Evolutionary conservation across 2,329 filamentous ascomycete genomes (phyloP).

Genomic region (Claviceps purpurea): DNA sequence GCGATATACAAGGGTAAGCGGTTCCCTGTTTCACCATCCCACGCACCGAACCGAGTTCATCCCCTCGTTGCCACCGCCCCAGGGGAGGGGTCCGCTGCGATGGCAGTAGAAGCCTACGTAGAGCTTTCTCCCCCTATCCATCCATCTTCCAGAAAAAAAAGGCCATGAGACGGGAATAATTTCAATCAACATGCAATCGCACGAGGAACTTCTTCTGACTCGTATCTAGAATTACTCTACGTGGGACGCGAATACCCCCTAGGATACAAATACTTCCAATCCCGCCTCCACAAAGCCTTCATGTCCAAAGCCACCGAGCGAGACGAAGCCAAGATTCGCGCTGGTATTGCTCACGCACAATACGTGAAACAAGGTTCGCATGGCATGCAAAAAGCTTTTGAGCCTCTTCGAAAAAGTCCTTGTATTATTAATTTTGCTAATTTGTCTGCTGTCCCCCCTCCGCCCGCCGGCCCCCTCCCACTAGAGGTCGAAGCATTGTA

Average conservation of each 20-base stretch:
- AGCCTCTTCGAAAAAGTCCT: background rate
- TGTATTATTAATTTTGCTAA: background rate
- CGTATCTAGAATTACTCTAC: conserved; percentile 59
- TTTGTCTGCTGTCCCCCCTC: background rate
- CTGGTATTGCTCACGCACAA: conserved; percentile 64
- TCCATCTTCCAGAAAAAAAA: no score
- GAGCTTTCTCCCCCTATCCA: no score
- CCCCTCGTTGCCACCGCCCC: background rate
- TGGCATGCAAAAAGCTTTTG: background rate
- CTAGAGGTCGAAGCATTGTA: conserved; percentile 85
- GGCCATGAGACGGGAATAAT: no score
- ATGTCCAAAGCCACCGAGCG: conserved; percentile 55
- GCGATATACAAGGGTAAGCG: conserved; percentile 73
- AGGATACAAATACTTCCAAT: conserved; percentile 68
- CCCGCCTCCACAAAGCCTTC: conserved; percentile 75
- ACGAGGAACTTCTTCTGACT: background rate
- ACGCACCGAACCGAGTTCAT: background rate
- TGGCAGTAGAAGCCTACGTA: no score
- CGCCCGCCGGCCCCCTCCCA: background rate
- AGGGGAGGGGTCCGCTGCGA: no score
- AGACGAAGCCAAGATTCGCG: conserved; percentile 62
- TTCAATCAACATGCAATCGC: background rate
- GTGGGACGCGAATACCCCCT: conserved; percentile 78
- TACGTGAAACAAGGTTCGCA: conserved; percentile 80
- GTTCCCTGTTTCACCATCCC: background rate